Conservation (phyloP, 1,139 yeast genomes). For the Hyphopichia burtonii region DNA sequence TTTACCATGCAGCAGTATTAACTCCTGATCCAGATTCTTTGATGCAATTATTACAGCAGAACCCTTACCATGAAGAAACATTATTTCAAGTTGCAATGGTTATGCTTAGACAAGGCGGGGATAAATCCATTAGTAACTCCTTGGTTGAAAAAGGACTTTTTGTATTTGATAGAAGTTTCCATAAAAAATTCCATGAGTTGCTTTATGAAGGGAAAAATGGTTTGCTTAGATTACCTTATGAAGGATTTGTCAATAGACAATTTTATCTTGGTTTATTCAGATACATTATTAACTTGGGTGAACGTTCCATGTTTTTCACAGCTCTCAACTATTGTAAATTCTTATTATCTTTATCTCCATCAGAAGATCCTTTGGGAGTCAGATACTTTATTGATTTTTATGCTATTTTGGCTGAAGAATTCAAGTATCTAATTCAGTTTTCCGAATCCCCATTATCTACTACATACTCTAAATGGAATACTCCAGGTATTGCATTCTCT, state of each 20-base stretch:
- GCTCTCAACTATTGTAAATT: constrained; percentile 76
- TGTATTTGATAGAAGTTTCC: constrained; percentile 65
- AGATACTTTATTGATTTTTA: constrained; percentile 81
- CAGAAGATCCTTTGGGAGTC: constrained; percentile 83
- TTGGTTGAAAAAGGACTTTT: constrained; percentile 74
- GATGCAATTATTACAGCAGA: constrained; percentile 51
- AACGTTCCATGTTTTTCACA: constrained; percentile 73
- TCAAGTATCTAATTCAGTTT: constrained; percentile 57
- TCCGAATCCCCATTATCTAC: constrained; percentile 53
- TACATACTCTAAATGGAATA: constrained; percentile 65
- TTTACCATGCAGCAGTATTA: constrained; percentile 64
- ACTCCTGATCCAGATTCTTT: constrained; percentile 73
- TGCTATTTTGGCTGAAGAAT: constrained; percentile 67
- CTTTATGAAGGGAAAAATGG: constrained; percentile 56
- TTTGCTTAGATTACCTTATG: constrained; percentile 71
- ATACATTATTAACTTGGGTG: constrained; percentile 68
- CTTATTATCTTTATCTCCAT: constrained; percentile 66
- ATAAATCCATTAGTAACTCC: constrained; percentile 66
- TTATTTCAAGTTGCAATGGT: constrained; percentile 79
- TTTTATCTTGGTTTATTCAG: constrained; percentile 74
- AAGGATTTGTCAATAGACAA: constrained; percentile 71
- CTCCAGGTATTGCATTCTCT: constrained; percentile 74
- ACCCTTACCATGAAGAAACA: constrained; percentile 77
- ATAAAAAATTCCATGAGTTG: constrained; percentile 39
- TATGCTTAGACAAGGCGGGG: constrained; percentile 72